These are phyloP conservation scores for Zychaea mexicana DNA, from an alignment of 371 early-diverging fungal species.

Conservation along the genomic window DNA sequence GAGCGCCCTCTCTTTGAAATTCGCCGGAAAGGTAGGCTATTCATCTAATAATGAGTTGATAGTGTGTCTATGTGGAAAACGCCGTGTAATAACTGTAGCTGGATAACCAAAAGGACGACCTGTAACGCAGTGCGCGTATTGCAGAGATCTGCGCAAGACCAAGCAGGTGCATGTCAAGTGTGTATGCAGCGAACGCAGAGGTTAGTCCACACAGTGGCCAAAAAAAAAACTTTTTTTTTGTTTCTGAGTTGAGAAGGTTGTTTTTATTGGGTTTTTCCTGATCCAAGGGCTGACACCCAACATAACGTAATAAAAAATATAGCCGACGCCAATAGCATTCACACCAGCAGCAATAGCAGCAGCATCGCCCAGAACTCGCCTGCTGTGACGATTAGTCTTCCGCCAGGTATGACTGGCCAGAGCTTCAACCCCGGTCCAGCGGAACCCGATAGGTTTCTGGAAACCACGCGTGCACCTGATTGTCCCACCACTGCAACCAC, in stretches of 20 bases:
- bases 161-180: slow-evolving; percentile 33
- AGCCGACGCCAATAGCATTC: not conserved
- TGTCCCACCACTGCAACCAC: slow-evolving; percentile 3
- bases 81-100: no score
- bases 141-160: slow-evolving; percentile 30
- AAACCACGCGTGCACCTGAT: slow-evolving; percentile 11
- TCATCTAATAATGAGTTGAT: no score
- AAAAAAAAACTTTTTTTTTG: not conserved
- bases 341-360: not conserved
- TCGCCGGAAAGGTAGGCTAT: no score
- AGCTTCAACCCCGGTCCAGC: slow-evolving; percentile 1
- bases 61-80: no score
- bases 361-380: not conserved
- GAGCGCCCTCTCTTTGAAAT: slow-evolving; percentile 46
- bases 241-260: no score
- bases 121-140: slow-evolving; percentile 26
- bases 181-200: slow-evolving; percentile 20
- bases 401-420: slow-evolving; percentile 1
- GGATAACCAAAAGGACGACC: slow-evolving; percentile 38
- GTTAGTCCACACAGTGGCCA: no score
- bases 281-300: not conserved
- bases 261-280: no score
- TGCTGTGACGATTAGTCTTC: slow-evolving; percentile 3
- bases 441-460: slow-evolving; percentile 7
- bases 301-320: not conserved